Base-by-base conservation (phyloP, 352 stramenopile species). In the Pythium scleroteichum region DNA sequence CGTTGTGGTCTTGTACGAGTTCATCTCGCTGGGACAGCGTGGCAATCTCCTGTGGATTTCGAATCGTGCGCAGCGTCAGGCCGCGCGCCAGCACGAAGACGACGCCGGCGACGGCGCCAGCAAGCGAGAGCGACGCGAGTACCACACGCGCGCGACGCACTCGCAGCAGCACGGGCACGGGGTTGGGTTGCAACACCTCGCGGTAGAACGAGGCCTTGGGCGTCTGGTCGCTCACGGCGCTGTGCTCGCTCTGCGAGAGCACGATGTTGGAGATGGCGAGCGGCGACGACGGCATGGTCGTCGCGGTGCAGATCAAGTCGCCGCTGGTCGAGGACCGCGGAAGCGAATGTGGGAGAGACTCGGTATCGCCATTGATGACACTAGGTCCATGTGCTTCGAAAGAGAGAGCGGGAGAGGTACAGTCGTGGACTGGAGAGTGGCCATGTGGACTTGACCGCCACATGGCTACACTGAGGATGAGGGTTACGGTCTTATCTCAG, bases 191-290 rank as follows among this genome's bases (percentile, higher is more conserved):
- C 14, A 71, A 40, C 35, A 44, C 53, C 24, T 71, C 41, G 8
- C 64, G 41, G 42, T 67, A 71, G 64, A 33, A 67, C 39, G 64
- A 66, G 39, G 41, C 42, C 58, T 66, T 71, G 52, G 64, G 64
- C 42, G 64, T 56, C 20, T 27, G 40, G 38, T 52, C 49, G 20
- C 7, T 17, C 14, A 4, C 40, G 22, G 23, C 23, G 14, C 38
- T 12, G 26, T 47, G 45, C 51, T 71, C 57, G 35, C 32, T 54
- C 47, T 78, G 74, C 42, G 80, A 87, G 39, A 88, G 55, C 22
- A 78, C 79, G 59, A 90, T 88, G 60, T 82, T 78, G 10, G 81
- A 90, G 71, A 90, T 74, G 41, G 75, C 69, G 33, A 90, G 62
- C 41, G 81, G 78, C 38, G 81, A 87, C 40, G 78, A 47, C 81